Evolutionary conservation across 2,329 filamentous ascomycete species (phyloP).

Genomic region (Gaeumannomyces sp.): DNA sequence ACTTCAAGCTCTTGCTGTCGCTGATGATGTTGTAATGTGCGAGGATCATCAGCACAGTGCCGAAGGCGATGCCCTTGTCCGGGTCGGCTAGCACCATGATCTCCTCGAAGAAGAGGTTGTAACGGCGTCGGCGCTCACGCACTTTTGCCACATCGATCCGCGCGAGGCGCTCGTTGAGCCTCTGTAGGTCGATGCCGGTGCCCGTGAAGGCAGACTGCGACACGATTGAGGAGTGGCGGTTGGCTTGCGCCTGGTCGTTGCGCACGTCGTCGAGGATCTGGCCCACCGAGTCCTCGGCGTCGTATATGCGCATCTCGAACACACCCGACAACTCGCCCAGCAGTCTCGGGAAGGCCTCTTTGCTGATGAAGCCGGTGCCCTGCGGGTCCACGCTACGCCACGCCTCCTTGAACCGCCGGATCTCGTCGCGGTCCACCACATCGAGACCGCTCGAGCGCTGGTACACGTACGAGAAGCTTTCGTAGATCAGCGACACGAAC

Average conservation of each 20-base stretch:
- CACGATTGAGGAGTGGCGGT: conserved; percentile 48
- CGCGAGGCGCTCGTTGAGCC: conserved; percentile 66
- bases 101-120: conserved; percentile 96
- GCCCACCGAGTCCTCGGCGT: conserved; percentile 81
- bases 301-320: conserved; percentile 96
- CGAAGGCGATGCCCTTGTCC: conserved; percentile 85
- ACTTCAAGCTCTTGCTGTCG: conserved; percentile 82
- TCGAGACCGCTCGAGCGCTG: conserved; percentile 91
- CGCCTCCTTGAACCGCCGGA: conserved; percentile 94
- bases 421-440: conserved; percentile 85
- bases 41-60: conserved; percentile 85
- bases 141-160: conserved; percentile 71
- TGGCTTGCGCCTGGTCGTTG: conserved; percentile 35
- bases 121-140: conserved; percentile 65
- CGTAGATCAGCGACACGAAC: conserved; percentile 97
- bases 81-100: conserved; percentile 89
- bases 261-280: conserved; percentile 80
- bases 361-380: conserved; percentile 85
- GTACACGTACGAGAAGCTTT: conserved; percentile 99
- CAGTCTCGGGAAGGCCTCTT: conserved; percentile 81
- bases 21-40: conserved; percentile 99
- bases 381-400: conserved; percentile 94
- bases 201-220: conserved; percentile 47
- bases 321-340: conserved; percentile 89
- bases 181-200: conserved; percentile 64